Percentiles rank a stretch among this genome's conserved stretches.
phyloP scores from a whole-genome alignment of 192 early-diverging fungal genomes.

The Pilaira anomala region DNA sequence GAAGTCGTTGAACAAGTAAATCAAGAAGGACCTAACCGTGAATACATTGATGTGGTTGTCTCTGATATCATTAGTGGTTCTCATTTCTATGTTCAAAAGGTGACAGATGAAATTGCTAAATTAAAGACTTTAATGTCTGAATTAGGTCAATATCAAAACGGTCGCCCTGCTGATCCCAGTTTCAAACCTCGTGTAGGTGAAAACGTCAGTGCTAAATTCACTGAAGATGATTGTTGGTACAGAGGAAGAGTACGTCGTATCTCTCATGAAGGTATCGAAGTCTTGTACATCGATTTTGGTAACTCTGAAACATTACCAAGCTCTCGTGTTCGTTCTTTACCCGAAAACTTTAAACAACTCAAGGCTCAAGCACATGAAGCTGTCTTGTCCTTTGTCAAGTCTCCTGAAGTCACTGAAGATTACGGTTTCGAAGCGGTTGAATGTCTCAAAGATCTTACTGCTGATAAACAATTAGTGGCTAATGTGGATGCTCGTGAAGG shows the following conservation, averaged over 20 bases:
- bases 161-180: constrained; percentile 32
- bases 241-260: constrained; percentile 77
- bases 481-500: constrained; percentile 66
- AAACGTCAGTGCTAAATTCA: constrained; percentile 79
- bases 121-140: constrained; percentile 86
- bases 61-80: constrained; percentile 60
- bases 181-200: constrained; percentile 68
- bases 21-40: constrained; percentile 55
- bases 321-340: constrained; percentile 71
- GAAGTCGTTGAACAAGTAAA: constrained; percentile 37
- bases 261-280: constrained; percentile 60
- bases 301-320: constrained; percentile 80
- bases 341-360: constrained; percentile 64
- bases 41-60: constrained; percentile 73
- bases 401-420: constrained; percentile 62
- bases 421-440: constrained; percentile 76
- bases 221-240: constrained; percentile 87
- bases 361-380: constrained; percentile 81
- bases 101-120: constrained; percentile 51
- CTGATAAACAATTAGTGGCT: constrained; percentile 63
- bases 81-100: constrained; percentile 64
- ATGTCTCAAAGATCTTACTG: constrained; percentile 63
- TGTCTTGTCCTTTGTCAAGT: constrained; percentile 75
- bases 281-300: constrained; percentile 93
- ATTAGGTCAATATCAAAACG: constrained; percentile 61